These are phyloP conservation scores for Elasticomyces elasticus DNA, from an alignment of 495 filamentous ascomycete genomes.

Conservation along the genomic window DNA sequence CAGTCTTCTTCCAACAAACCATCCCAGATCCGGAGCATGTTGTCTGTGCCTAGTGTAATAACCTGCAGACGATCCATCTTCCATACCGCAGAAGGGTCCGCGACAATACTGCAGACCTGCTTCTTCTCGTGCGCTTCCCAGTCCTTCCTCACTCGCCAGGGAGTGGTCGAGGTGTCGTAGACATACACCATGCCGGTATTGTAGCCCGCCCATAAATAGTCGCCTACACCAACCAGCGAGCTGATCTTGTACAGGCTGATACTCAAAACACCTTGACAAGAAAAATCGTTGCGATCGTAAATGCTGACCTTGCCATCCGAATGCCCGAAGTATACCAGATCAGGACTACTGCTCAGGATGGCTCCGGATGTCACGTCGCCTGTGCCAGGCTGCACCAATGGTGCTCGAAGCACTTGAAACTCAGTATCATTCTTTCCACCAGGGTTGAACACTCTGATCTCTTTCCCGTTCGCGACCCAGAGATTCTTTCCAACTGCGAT, in stretches of 20 bases:
- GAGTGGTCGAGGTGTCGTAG: slow-evolving; percentile 70
- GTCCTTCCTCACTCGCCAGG: slow-evolving; percentile 86
- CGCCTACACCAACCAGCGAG: slow-evolving; percentile 69
- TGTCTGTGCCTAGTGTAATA: slow-evolving; percentile 80
- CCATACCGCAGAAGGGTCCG: slow-evolving; percentile 77
- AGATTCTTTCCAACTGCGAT: slow-evolving; percentile 68
- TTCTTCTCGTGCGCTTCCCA: slow-evolving; percentile 83
- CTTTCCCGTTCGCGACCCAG: slow-evolving; percentile 84
- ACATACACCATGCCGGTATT: slow-evolving; percentile 93
- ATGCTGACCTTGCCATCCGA: slow-evolving; percentile 88
- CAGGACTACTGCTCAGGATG: slow-evolving; percentile 59
- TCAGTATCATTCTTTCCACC: slow-evolving; percentile 52
- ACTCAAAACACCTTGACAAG: slow-evolving; percentile 65
- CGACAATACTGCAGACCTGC: slow-evolving; percentile 63
- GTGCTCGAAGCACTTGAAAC: slow-evolving; percentile 61
- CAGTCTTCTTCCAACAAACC: slow-evolving; percentile 89
- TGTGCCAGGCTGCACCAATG: slow-evolving; percentile 54
- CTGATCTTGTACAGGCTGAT: slow-evolving; percentile 95
- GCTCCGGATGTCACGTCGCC: slow-evolving; percentile 87
- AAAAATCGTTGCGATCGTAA: slow-evolving; percentile 65
- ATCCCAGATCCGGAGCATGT: slow-evolving; percentile 80
- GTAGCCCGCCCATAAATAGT: slow-evolving; percentile 85
- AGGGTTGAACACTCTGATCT: slow-evolving; percentile 75
- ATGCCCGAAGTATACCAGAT: slow-evolving; percentile 83
- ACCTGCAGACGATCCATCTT: slow-evolving; percentile 78